These are phyloP conservation scores for Cladosporium oxysporum DNA, from an alignment of 2,329 filamentous ascomycete genomes.

Conservation along the genomic window DNA sequence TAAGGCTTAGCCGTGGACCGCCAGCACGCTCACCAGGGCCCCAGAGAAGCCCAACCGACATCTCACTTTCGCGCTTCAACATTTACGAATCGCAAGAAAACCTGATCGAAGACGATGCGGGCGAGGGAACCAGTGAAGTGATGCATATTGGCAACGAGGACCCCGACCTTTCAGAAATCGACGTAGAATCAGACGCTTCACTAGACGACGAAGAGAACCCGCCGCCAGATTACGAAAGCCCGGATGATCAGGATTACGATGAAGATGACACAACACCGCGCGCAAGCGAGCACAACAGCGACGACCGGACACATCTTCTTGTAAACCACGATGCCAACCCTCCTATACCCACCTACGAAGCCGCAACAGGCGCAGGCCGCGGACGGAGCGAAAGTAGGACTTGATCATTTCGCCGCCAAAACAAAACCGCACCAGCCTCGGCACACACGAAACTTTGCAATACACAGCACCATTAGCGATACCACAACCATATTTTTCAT, in stretches of 20 bases:
- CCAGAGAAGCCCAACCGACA: constrained; percentile 88
- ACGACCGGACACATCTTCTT: constrained; percentile 20
- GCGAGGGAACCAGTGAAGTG: constrained; percentile 30
- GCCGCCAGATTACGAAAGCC: constrained; percentile 53
- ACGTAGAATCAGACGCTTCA: constrained; percentile 1
- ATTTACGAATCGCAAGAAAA: constrained; percentile 19
- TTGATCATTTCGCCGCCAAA: neutral
- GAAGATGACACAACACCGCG: constrained; percentile 29
- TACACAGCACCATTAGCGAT: neutral
- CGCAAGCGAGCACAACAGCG: constrained; percentile 26
- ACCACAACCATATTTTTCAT: constrained; percentile 5
- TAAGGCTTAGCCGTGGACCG: constrained; percentile 64
- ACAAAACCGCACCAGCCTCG: neutral
- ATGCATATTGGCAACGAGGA: neutral
- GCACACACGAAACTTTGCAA: neutral
- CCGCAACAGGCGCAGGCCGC: constrained; percentile 57
- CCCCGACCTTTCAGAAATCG: neutral
- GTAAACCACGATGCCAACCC: constrained; percentile 44
- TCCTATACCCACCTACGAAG: constrained; percentile 81
- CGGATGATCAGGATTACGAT: constrained; percentile 35
- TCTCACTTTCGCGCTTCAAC: constrained; percentile 42
- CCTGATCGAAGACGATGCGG: constrained; percentile 25
- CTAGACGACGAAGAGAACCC: constrained; percentile 30
- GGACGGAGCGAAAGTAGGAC: constrained; percentile 14
- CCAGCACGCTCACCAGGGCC: constrained; percentile 82